Percentiles rank a stretch among this genome's conserved stretches.
Conservation (phyloP, 495 filamentous ascomycete genomes). For the Penicillium macrosclerotiorum region DNA sequence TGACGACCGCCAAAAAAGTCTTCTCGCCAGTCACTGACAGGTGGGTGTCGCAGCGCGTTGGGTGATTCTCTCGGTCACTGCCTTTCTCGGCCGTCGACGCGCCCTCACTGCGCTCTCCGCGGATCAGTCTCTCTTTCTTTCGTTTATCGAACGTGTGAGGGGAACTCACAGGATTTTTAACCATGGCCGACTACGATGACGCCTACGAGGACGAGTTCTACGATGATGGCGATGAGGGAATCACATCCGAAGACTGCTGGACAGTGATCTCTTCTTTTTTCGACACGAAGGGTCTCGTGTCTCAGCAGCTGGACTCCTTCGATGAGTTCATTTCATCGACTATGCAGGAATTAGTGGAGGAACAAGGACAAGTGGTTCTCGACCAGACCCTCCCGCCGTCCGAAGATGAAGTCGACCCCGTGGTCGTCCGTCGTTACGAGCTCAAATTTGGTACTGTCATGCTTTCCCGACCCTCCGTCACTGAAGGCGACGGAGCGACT, state of each 20-base stretch:
- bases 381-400: constrained; percentile 78
- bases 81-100: constrained; percentile 20
- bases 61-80: constrained; percentile 20
- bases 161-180: constrained; percentile 12
- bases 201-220: constrained; percentile 52
- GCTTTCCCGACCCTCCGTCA: constrained; percentile 81
- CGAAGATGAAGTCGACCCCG: constrained; percentile 65
- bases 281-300: constrained; percentile 89
- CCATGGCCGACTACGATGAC: constrained; percentile 55
- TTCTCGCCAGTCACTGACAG: constrained; percentile 19
- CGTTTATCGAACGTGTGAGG: neutral
- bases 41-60: constrained; percentile 25
- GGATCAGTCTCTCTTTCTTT: constrained; percentile 1
- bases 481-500: constrained; percentile 86
- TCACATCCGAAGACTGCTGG: constrained; percentile 92
- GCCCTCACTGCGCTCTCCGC: constrained; percentile 33
- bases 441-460: constrained; percentile 85
- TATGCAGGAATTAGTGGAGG: constrained; percentile 86
- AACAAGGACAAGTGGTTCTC: constrained; percentile 81
- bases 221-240: constrained; percentile 66
- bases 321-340: constrained; percentile 92
- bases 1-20: constrained; percentile 5
- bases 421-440: constrained; percentile 85
- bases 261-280: constrained; percentile 96
- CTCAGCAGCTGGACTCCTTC: constrained; percentile 97